Base-by-base conservation (phyloP, 331 rosid species). In the Pyrus hybrid region DNA sequence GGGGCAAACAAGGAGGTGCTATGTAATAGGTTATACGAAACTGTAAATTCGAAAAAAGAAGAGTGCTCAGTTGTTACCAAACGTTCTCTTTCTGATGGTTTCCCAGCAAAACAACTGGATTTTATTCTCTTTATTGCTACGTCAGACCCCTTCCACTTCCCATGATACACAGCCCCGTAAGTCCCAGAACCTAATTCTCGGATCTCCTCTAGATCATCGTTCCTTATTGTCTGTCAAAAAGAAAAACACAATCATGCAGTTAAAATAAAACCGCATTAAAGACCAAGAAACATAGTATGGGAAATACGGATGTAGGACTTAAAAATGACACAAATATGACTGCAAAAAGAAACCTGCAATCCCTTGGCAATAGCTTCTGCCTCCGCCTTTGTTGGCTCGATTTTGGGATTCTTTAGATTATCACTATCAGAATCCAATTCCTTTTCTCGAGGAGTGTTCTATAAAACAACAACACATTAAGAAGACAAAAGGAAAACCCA, bases 141-240 rank as follows among this genome's bases (percentile, higher is more conserved):
- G 64, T 95, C 97, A 80, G 99, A 95, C 69, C 99, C 99, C 85
- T 84, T 90, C 99, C 99, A 95, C 84, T 95, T 95, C 72, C 99
- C 99, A 78, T 95, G 97, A 85, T 68, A 95, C 82, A 95, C 99
- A 79, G 99, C 79, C 53, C 99, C 99, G 69, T 92, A 95, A 56
- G 99, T 95, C 85, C 99, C 99, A 79, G 98, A 86, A 64, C 99
- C 99, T 62, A 95, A 84, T 83, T 92, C 99, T 5, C 99, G 93
- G 77, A 92, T 91, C 87, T 95, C 99, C 87, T 92, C 99, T 77
- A 95, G 83, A 90, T 95, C 99, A 72, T 90, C 97, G 75, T 92
- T 95, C 80, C 69, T 95, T 73, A 95, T 95, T 45, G 97, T 89
- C 99, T 95, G 86, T 75, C 72, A 76, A 76, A 82, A 72, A 30